Evolutionary conservation across 1,284 basidiomycete species (phyloP).

Genomic region (Ganoderma resinaceum): DNA sequence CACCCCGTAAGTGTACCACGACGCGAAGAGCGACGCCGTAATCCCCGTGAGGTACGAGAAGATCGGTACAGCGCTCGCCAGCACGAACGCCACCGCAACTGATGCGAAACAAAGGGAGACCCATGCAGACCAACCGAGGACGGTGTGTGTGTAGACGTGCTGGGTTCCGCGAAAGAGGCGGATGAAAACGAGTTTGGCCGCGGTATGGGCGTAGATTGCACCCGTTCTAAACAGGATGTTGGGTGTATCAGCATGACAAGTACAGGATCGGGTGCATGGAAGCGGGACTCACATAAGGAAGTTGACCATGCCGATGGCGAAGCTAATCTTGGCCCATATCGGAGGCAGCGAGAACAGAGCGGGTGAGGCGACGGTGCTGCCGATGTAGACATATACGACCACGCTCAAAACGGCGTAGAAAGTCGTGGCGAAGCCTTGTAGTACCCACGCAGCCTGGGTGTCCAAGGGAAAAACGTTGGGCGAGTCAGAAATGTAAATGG

Average conservation of each 20-base stretch:
- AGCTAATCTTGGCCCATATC: conserved; percentile 56
- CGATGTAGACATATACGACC: conserved; percentile 66
- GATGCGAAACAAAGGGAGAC: conserved; percentile 50
- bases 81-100: conserved; percentile 56
- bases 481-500: too few species aligned
- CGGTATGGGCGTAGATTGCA: conserved; percentile 57
- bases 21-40: conserved; percentile 59
- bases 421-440: conserved; percentile 59
- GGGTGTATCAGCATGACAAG: neutral
- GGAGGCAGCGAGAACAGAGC: conserved; percentile 58
- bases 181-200: conserved; percentile 69
- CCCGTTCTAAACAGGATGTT: conserved; percentile 44
- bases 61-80: conserved; percentile 64
- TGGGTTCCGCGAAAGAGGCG: conserved; percentile 61
- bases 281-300: conserved; percentile 53
- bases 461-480: neutral
- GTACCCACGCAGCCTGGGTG: conserved; percentile 55
- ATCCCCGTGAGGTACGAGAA: conserved; percentile 62
- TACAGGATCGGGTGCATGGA: too few species aligned
- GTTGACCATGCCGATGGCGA: conserved; percentile 54
- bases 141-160: conserved; percentile 64
- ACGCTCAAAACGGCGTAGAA: conserved; percentile 59
- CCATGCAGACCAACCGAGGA: conserved; percentile 68
- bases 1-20: conserved; percentile 67
- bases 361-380: conserved; percentile 62